Base-by-base conservation (phyloP, 805 yeast species). In the Candida corydali region DNA sequence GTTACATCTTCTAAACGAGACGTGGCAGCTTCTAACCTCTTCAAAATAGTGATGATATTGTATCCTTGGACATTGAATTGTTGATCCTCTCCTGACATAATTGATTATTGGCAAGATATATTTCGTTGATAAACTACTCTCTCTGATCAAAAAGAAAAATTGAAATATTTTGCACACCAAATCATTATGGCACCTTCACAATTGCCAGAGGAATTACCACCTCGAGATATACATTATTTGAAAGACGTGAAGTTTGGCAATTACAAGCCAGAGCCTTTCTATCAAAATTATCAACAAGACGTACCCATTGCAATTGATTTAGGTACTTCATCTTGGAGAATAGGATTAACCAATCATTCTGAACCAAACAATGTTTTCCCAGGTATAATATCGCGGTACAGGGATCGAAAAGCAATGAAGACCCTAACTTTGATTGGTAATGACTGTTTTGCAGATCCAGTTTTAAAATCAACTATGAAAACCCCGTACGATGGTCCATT, bases 1-100 rank as follows among this genome's bases (percentile, higher is more conserved):
- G 94, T 86, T 31, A 88, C 79, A 57, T 88, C 96, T 54, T 88
- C 97, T 48, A 88, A 76, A 33, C 97, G 78, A 5, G 95, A 82
- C 8, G 97, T 86, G 24, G 96, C 96, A 11, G 95, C 91, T 59
- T 88, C 97, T 50, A 88, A 75, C 47, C 95, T 74, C 52, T 55
- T 67, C 40, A 66, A 63, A 38, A 88, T 73, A 31, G 95, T 88
- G 29, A 85, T 85, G 44, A 88, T 70, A 55, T 86, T 88, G 69
- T 82, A 86, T n/a, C 94, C 95, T 52, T 82, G 93, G 39, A 82
- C 75, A 41, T 74, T 71, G 52, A 73, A 59, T 45, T 70, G 74
- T 49, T 51, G 53, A 44, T 70, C 73, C 42, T 67, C 72, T 16
- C 57, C 43, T 14, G 69, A 50, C 63, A 56, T 57, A 9, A 10